Percentiles rank a stretch among this genome's conserved stretches.
phyloP scores from a whole-genome alignment of 495 filamentous ascomycete genomes.

The Barbatosphaeria neglecta region DNA sequence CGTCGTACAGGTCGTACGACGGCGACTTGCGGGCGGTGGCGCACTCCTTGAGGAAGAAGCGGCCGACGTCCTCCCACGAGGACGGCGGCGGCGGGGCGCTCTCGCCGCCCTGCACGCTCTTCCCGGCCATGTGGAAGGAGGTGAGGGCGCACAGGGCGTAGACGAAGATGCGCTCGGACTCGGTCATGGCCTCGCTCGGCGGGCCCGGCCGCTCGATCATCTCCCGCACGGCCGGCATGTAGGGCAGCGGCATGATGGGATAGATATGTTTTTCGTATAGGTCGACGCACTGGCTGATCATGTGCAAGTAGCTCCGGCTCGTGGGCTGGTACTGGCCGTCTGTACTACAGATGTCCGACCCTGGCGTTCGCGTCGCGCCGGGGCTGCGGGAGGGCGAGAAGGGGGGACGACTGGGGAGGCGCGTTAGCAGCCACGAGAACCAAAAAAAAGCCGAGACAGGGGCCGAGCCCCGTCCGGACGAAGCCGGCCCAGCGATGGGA shows the following conservation, averaged over 20 bases:
- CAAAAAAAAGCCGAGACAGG: too few relatives aligned
- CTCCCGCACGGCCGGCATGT: conserved; percentile 17
- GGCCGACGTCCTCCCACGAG: conserved; percentile 19
- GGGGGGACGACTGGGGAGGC: too few relatives aligned
- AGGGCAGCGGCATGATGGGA: conserved; percentile 24
- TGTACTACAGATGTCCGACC: too few relatives aligned
- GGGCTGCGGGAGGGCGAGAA: too few relatives aligned
- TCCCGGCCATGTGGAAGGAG: conserved; percentile 23
- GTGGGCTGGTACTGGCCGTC: conserved; percentile 15
- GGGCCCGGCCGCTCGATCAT: conserved; percentile 6
- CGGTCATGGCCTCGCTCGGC: conserved; percentile 4
- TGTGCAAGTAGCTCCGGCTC: conserved; percentile 14
- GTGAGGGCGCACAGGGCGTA: conserved; percentile 24
- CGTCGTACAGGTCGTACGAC: conserved; percentile 23
- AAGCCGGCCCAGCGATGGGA: too few relatives aligned
- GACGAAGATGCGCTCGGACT: conserved; percentile 18
- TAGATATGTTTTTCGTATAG: conserved; percentile 25
- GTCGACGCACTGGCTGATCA: conserved; percentile 21
- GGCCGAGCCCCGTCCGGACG: too few relatives aligned
- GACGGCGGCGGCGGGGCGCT: conserved; percentile 1
- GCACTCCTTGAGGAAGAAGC: conserved; percentile 24
- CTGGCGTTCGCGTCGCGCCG: too few relatives aligned
- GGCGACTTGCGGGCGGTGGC: conserved; percentile 14
- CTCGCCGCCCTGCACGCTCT: conserved; percentile 12
- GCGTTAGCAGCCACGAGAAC: too few relatives aligned